These are phyloP conservation scores for Mycena floridula DNA, from an alignment of 768 basidiomycete species.

Conservation along the genomic window DNA sequence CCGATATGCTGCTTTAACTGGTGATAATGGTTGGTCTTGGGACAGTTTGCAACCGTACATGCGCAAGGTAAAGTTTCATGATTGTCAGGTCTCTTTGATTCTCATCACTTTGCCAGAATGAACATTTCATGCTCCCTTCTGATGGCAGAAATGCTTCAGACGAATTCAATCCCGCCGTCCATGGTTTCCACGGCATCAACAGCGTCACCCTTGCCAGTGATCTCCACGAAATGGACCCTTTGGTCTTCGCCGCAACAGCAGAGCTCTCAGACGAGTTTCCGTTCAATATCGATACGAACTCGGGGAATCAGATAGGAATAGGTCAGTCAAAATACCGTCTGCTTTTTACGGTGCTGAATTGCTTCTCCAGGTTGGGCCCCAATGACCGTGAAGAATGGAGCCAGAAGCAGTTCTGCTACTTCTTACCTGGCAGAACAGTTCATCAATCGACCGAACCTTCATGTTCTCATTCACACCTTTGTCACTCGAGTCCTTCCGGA, in stretches of 20 bases:
- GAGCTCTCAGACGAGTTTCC: constrained; percentile 18
- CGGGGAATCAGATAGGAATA: constrained; percentile 20
- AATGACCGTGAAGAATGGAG: constrained; percentile 7
- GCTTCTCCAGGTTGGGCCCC: constrained; percentile 8
- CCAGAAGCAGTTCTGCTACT: constrained; percentile 10
- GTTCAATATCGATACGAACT: constrained; percentile 21
- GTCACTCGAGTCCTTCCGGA: constrained; percentile 2
- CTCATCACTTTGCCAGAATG: constrained; percentile 12
- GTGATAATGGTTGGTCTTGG: constrained; percentile 27
- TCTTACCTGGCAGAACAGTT: constrained; percentile 12
- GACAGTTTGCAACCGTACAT: constrained; percentile 21
- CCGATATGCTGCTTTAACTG: constrained; percentile 22
- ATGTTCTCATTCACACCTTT: constrained; percentile 8
- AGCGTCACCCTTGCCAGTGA: constrained; percentile 12
- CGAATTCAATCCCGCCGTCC: constrained; percentile 16
- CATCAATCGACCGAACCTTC: constrained; percentile 9
- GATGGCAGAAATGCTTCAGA: constrained; percentile 14
- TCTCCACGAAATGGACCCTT: constrained; percentile 8
- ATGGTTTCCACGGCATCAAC: constrained; percentile 14
- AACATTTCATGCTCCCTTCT: constrained; percentile 12
- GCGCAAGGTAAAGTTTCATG: constrained; percentile 11
- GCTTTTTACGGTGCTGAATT: neutral
- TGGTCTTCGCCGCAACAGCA: constrained; percentile 12
- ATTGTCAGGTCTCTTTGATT: too few species aligned
- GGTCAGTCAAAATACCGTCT: constrained; percentile 7